phyloP scores from a whole-genome alignment of 164 flowering plant genomes.

The Chloranthus sessilifolius region DNA sequence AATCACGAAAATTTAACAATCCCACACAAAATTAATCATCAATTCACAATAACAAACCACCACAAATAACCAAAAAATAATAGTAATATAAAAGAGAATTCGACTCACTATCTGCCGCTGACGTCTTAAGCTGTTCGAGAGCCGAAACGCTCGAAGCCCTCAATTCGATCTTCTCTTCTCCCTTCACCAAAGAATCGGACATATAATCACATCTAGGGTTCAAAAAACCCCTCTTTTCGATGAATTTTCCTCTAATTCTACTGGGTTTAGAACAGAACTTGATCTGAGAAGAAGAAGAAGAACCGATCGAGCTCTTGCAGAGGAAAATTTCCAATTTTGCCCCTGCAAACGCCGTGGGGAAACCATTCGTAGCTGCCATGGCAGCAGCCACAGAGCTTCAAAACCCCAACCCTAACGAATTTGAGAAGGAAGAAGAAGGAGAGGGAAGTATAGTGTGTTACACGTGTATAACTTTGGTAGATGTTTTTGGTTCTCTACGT shows the following conservation, averaged over 20 bases:
- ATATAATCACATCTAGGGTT: conserved; percentile 31
- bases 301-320: not conserved
- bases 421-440: no score
- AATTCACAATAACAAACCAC: no score
- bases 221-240: conserved; percentile 1
- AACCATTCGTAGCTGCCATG: not conserved
- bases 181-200: conserved; percentile 17
- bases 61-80: no score
- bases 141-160: conserved; percentile 55
- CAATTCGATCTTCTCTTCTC: conserved; percentile 10
- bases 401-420: not conserved
- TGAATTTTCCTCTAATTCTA: not conserved
- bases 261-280: no score
- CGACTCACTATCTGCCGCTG: conserved; percentile 60
- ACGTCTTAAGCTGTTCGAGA: conserved; percentile 74
- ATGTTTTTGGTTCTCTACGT: conserved; percentile 1
- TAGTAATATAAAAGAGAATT: not conserved
- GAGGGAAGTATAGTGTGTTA: not conserved
- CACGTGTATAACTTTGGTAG: no score
- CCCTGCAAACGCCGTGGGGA: not conserved
- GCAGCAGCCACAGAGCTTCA: not conserved
- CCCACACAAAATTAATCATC: no score
- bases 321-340: not conserved
- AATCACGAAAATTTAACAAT: not conserved
- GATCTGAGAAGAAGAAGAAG: not conserved